These are phyloP conservation scores for Trametes meyenii DNA, from an alignment of 768 basidiomycete genomes.

Conservation along the genomic window DNA sequence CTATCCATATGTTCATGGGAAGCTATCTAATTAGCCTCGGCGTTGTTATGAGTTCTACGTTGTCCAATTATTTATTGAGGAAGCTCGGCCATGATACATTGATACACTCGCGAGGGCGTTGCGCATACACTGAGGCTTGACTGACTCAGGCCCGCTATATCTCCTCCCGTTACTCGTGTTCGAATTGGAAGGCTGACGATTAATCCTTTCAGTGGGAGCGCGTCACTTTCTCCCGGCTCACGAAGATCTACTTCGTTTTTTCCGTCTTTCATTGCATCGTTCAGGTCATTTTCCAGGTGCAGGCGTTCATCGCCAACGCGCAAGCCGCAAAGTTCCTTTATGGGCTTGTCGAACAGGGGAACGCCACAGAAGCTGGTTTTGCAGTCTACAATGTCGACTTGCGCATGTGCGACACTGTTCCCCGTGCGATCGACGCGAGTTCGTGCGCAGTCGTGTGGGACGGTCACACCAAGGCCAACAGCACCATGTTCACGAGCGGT, in stretches of 20 bases:
- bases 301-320: constrained; percentile 66
- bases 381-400: constrained; percentile 54
- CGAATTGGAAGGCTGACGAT: background rate
- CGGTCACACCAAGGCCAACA: constrained; percentile 14
- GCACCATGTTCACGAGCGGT: constrained; percentile 15
- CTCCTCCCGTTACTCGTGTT: background rate
- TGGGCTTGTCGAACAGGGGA: constrained; percentile 51
- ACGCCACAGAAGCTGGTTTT: constrained; percentile 51
- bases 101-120: background rate
- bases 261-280: constrained; percentile 66
- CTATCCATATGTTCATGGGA: too few species aligned
- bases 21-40: too few species aligned
- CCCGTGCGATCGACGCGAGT: constrained; percentile 30
- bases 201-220: constrained; percentile 58
- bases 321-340: constrained; percentile 56
- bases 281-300: constrained; percentile 70
- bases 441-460: constrained; percentile 63
- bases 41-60: too few species aligned
- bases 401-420: constrained; percentile 59
- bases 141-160: background rate
- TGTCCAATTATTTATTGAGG: too few species aligned
- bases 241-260: constrained; percentile 67
- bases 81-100: too few species aligned
- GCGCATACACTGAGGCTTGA: background rate
- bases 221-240: constrained; percentile 67